Conservation (phyloP, 2,329 filamentous ascomycete species). For the Claviceps maximensis region DNA sequence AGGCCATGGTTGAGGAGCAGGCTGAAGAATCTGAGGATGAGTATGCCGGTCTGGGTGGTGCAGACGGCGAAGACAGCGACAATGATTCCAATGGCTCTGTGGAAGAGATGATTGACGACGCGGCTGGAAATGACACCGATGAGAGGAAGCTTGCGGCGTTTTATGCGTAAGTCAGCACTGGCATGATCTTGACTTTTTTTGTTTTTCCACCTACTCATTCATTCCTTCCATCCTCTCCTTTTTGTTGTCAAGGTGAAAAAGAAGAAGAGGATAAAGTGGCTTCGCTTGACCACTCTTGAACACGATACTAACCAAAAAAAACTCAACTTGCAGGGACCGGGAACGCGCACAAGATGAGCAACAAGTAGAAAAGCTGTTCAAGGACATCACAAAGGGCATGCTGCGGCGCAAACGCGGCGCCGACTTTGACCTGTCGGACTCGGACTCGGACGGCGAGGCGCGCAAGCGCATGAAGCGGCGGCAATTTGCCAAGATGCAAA, state of each 20-base stretch:
- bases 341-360: slow-evolving; percentile 73
- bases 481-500: slow-evolving; percentile 85
- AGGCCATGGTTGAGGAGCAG: slow-evolving; percentile 79
- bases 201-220: not conserved
- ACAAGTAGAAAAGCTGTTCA: slow-evolving; percentile 79
- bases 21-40: slow-evolving; percentile 97
- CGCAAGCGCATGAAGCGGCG: slow-evolving; percentile 68
- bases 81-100: slow-evolving; percentile 57
- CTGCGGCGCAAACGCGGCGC: slow-evolving; percentile 72
- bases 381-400: slow-evolving; percentile 80
- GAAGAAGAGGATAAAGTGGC: too few species aligned
- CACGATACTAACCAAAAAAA: not conserved
- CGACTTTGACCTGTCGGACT: slow-evolving; percentile 78
- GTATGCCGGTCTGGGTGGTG: slow-evolving; percentile 86
- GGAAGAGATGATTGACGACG: slow-evolving; percentile 83
- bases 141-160: slow-evolving; percentile 73
- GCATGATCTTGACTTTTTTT: not conserved
- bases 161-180: slow-evolving; percentile 58
- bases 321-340: slow-evolving; percentile 46
- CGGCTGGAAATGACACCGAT: slow-evolving; percentile 61
- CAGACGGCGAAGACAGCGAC: slow-evolving; percentile 75
- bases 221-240: not conserved
- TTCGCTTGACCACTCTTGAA: not conserved
- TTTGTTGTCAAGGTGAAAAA: too few species aligned
- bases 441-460: slow-evolving; percentile 73